A percentile compares a stretch with the other conserved stretches of the same genome.
Evolutionary conservation across 2,329 filamentous ascomycete species (phyloP).

Genomic region (Colletotrichum sp.): DNA sequence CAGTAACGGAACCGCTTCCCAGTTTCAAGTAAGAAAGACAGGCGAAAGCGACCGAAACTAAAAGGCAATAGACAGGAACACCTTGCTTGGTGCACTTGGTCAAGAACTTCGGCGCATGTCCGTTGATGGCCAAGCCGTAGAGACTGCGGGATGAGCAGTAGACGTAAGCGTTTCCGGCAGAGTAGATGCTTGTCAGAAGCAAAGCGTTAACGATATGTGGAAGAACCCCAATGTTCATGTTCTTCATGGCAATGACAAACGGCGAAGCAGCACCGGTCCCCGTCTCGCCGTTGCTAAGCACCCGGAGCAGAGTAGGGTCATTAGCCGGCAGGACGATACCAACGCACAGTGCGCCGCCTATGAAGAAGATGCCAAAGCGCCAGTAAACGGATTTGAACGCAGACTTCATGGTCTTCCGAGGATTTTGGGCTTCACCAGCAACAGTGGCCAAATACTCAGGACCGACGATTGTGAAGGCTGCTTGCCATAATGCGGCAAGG

Average conservation of each 20-base stretch:
- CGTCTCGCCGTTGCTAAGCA: slow-evolving; percentile 24
- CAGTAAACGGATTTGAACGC: slow-evolving; percentile 79
- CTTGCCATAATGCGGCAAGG: slow-evolving; percentile 69
- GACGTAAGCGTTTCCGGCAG: slow-evolving; percentile 61
- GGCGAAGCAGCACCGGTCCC: slow-evolving; percentile 62
- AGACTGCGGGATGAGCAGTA: slow-evolving; percentile 62
- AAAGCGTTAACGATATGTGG: slow-evolving; percentile 64
- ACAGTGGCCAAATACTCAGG: slow-evolving; percentile 74
- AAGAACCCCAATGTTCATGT: slow-evolving; percentile 56
- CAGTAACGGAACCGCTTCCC: slow-evolving; percentile 58
- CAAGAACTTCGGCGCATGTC: slow-evolving; percentile 49
- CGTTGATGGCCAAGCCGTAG: slow-evolving; percentile 60
- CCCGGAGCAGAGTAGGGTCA: neutral
- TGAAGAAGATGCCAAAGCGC: slow-evolving; percentile 74
- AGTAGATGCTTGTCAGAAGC: slow-evolving; percentile 59
- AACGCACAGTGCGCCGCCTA: slow-evolving; percentile 69
- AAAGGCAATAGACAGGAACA: slow-evolving; percentile 22
- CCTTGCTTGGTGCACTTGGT: slow-evolving; percentile 37
- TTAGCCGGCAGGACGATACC: slow-evolving; percentile 72
- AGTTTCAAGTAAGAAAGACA: slow-evolving; percentile 10
- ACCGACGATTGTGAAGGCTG: slow-evolving; percentile 67
- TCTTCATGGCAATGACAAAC: slow-evolving; percentile 67
- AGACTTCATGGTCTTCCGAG: slow-evolving; percentile 66
- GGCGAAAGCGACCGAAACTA: neutral
- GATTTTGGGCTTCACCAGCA: slow-evolving; percentile 71